Evolutionary conservation across 177 flowering plant species (phyloP).

Genomic region (Tripterygium wilfordii): DNA sequence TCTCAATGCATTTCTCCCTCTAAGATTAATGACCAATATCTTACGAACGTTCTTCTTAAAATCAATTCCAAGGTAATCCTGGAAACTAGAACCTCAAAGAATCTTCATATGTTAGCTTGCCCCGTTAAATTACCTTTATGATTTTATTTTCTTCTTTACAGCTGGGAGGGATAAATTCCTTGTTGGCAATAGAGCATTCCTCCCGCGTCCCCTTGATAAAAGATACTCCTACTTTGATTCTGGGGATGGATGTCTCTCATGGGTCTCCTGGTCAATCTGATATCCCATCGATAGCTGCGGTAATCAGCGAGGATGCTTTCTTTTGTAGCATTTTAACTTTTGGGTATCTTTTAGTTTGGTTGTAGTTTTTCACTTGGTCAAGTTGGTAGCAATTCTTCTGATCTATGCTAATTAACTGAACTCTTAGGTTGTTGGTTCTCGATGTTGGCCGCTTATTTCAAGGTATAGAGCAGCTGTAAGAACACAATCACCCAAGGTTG

Average conservation of each 20-base stretch:
- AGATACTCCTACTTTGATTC: constrained; percentile 65
- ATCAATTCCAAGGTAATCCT: constrained; percentile 61
- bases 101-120: background rate
- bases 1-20: constrained; percentile 75
- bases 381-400: no score
- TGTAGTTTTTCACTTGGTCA: background rate
- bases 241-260: constrained; percentile 94
- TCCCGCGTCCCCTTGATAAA: constrained; percentile 45
- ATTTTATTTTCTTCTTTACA: constrained; percentile 14
- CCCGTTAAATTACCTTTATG: background rate
- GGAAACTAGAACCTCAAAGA: background rate
- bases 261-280: constrained; percentile 82
- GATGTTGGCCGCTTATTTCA: constrained; percentile 84
- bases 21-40: constrained; percentile 73
- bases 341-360: background rate
- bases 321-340: background rate
- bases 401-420: background rate
- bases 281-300: constrained; percentile 84
- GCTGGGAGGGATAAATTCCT: constrained; percentile 88
- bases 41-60: constrained; percentile 74
- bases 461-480: constrained; percentile 85
- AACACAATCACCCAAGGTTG: constrained; percentile 74
- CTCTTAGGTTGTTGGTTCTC: constrained; percentile 83
- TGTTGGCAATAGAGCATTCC: constrained; percentile 56
- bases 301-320: constrained; percentile 13